Evolutionary conservation across 768 basidiomycete species (phyloP), one percentile per base, ranked within the genome.

Genomic region (Myochromella boudieri): DNA sequence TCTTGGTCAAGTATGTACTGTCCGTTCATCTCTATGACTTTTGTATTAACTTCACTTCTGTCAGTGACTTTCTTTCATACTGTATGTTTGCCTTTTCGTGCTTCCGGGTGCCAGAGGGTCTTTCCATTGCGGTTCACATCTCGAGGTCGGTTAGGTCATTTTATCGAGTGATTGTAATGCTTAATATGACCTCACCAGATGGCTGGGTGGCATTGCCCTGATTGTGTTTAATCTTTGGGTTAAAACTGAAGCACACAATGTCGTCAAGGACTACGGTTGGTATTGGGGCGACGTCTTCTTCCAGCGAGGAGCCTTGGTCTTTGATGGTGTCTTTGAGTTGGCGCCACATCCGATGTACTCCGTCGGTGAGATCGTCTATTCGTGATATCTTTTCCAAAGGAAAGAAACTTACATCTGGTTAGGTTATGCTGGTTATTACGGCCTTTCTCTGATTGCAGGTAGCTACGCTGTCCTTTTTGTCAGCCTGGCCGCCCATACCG

Each of bases 391-490:
- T 22, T 26, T n/a, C n/a, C 46, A 2, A 32, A 29, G 38, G 57
- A 14, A 31, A 39, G 25, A 48, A 7, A 29, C 26, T 47, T 31
- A 40, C 25, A 15, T 32, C n/a, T 15, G 10, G 32, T 42, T 27
- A 91, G 89, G 89, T n/a, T 93, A 93, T 56, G 91, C 92, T n/a
- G 93, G 95, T 6, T 95, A 97, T 62, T 99, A 98, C 60, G 97
- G 97, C 18, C 76, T 97, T 17, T 95, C 93, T 2, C 80, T 99
- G 53, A 87, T 95, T 46, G 78, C 83, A 20, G 93, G 91, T 14
- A 91, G 88, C 64, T 92, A 95, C 57, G 77, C 86, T 0, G 94
- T 97, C 8, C 72, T 99, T 10, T 97, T 97, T 59, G 91, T 85
- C 51, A 94, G 91, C 55, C 79, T 99, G n/a, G 85, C 84, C 2